Conservation (phyloP, 2,329 filamentous ascomycete genomes). For the Herpotrichia juniperi region DNA sequence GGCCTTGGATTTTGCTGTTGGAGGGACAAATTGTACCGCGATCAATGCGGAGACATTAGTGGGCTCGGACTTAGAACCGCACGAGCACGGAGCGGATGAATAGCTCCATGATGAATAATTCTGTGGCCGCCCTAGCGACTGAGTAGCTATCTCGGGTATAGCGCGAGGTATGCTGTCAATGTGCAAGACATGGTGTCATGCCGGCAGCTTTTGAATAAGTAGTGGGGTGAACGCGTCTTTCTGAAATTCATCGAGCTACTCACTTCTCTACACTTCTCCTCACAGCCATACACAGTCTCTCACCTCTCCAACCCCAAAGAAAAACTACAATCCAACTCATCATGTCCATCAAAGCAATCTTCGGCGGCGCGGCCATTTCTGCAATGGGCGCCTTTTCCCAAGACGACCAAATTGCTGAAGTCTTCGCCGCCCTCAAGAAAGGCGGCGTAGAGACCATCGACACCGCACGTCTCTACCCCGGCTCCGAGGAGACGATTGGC, state of each 20-base stretch:
- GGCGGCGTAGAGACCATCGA: constrained; percentile 46
- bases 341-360: constrained; percentile 43
- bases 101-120: neutral
- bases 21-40: too few relatives aligned
- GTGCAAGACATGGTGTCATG: neutral
- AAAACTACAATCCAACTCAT: neutral
- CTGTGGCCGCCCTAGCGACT: neutral
- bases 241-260: neutral
- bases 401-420: constrained; percentile 23
- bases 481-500: constrained; percentile 52
- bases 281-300: neutral
- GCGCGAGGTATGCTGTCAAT: neutral
- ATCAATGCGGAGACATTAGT: too few relatives aligned
- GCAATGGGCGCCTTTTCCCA: constrained; percentile 19
- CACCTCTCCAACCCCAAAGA: neutral
- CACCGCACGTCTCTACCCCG: constrained; percentile 49
- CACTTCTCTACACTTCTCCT: neutral
- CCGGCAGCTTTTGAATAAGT: neutral
- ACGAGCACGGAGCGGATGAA: too few relatives aligned
- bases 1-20: too few relatives aligned
- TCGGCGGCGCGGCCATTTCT: constrained; percentile 38
- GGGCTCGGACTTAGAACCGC: too few relatives aligned
- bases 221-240: neutral
- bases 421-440: constrained; percentile 39
- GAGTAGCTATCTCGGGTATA: neutral